A percentile compares a stretch with the other conserved stretches of the same genome.
Conservation (phyloP, 2,329 filamentous ascomycete species). For the Fusarium secorum region DNA sequence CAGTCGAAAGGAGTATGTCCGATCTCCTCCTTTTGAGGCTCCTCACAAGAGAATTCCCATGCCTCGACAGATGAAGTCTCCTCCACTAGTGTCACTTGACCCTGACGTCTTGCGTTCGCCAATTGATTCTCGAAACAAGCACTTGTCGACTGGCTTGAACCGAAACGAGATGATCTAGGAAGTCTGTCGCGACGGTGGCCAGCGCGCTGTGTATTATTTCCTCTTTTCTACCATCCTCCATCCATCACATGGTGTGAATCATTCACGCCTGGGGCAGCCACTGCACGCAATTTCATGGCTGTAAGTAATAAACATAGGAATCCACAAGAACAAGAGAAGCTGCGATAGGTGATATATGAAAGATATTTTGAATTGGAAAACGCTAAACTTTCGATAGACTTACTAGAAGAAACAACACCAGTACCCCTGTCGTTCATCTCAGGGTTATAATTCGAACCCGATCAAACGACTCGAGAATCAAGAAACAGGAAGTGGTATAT, state of each 20-base stretch:
- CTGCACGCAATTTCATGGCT: no score
- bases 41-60: constrained; percentile 54
- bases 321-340: no score
- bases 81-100: constrained; percentile 52
- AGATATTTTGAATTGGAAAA: no score
- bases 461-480: no score
- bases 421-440: no score
- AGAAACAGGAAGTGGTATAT: no score
- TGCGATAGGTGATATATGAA: no score
- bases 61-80: constrained; percentile 44
- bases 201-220: constrained; percentile 10
- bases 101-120: constrained; percentile 47
- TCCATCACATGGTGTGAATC: no score
- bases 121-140: constrained; percentile 46
- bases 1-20: constrained; percentile 54
- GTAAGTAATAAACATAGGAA: no score
- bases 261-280: constrained; percentile 28
- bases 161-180: constrained; percentile 64
- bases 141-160: constrained; percentile 60
- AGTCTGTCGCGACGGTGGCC: constrained; percentile 8
- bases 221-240: constrained; percentile 29
- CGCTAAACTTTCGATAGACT: no score
- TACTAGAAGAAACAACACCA: no score
- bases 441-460: no score
- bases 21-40: constrained; percentile 43